phyloP scores from a whole-genome alignment of 768 basidiomycete species.

The Gelatoporia subvermispora region DNA sequence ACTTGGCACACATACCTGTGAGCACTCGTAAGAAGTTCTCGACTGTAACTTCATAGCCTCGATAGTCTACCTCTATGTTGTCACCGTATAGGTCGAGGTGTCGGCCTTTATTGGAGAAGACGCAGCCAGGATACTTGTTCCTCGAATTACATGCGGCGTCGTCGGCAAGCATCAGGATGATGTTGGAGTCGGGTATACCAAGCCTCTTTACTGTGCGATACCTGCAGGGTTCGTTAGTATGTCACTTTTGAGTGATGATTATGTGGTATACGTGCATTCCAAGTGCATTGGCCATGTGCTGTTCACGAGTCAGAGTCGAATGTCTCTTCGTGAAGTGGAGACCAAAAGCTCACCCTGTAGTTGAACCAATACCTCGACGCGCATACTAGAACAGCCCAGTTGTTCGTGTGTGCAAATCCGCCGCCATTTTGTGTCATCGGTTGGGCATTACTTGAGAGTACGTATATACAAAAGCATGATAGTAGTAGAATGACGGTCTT shows the following conservation, averaged over 20 bases:
- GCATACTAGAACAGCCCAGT: constrained; percentile 97
- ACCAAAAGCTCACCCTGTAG: constrained; percentile 66
- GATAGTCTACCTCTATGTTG: constrained; percentile 96
- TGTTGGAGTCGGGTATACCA: constrained; percentile 97
- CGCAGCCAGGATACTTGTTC: constrained; percentile 87
- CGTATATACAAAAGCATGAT: neutral
- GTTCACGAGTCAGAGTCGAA: neutral
- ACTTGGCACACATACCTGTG: constrained; percentile 59
- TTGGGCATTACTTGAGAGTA: neutral
- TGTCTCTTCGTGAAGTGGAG: neutral
- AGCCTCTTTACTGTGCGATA: constrained; percentile 97
- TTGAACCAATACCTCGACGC: constrained; percentile 98
- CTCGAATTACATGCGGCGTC: constrained; percentile 92
- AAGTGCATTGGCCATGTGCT: constrained; percentile 99
- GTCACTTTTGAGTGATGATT: neutral
- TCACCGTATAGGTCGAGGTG: constrained; percentile 91
- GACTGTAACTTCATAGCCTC: constrained; percentile 96
- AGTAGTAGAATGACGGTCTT: neutral
- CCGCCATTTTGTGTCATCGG: neutral
- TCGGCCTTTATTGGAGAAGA: constrained; percentile 84
- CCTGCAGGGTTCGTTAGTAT: constrained; percentile 37
- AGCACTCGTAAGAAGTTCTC: constrained; percentile 91
- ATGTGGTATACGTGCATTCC: constrained; percentile 66
- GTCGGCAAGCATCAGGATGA: constrained; percentile 98
- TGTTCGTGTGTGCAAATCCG: constrained; percentile 72